A percentile compares a stretch with the other conserved stretches of the same genome.
Conservation (phyloP, 768 basidiomycete species). For the Chiua virens region DNA sequence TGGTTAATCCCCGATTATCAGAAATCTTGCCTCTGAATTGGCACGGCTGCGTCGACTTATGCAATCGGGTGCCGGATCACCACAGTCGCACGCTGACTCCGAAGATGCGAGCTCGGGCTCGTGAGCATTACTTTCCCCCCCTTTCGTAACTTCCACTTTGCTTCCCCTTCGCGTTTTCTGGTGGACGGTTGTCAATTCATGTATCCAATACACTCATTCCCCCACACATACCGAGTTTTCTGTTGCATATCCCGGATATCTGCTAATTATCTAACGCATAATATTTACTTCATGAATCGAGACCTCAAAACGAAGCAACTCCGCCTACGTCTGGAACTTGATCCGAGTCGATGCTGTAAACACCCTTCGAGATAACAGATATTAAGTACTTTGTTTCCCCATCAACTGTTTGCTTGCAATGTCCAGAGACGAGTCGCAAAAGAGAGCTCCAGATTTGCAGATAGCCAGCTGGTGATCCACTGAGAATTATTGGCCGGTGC, state of each 20-base stretch:
- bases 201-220: constrained; percentile 32
- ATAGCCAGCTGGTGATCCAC: too few relatives aligned
- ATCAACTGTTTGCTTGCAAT: too few relatives aligned
- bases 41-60: constrained; percentile 72
- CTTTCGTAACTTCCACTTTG: background rate
- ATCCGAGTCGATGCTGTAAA: too few relatives aligned
- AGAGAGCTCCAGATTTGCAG: too few relatives aligned
- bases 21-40: constrained; percentile 61
- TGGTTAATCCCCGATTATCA: constrained; percentile 23
- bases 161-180: background rate
- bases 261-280: constrained; percentile 15
- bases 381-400: background rate
- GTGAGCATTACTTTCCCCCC: constrained; percentile 5
- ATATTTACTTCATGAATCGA: background rate
- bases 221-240: constrained; percentile 19
- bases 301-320: background rate
- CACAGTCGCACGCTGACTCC: constrained; percentile 15
- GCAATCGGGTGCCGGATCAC: constrained; percentile 48
- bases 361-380: too few relatives aligned
- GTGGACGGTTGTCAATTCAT: constrained; percentile 31
- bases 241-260: constrained; percentile 30
- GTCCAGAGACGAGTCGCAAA: too few relatives aligned
- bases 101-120: constrained; percentile 12
- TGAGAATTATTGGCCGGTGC: too few relatives aligned
- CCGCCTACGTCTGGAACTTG: too few relatives aligned